phyloP scores from a whole-genome alignment of 1,284 basidiomycete genomes.

The Leccinum pallidistipes region DNA sequence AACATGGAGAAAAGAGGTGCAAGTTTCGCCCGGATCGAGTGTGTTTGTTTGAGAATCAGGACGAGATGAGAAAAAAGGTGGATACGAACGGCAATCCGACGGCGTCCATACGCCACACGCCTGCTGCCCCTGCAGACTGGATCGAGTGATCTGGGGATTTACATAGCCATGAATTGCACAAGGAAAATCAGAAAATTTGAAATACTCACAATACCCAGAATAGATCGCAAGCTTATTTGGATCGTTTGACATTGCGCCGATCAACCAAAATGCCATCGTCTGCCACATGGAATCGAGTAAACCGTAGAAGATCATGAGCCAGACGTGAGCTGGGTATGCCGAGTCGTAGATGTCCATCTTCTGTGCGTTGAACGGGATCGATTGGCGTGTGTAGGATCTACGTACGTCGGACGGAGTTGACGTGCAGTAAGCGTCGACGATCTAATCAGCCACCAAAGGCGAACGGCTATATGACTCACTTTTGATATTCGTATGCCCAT shows the following conservation, averaged over 20 bases:
- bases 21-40: no score
- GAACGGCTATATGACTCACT: slow-evolving; percentile 30
- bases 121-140: slow-evolving; percentile 39
- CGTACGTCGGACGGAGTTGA: not conserved
- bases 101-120: slow-evolving; percentile 39
- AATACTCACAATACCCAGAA: slow-evolving; percentile 40
- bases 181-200: not conserved
- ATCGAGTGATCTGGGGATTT: slow-evolving; percentile 33
- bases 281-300: slow-evolving; percentile 45
- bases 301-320: slow-evolving; percentile 42
- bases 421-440: no score
- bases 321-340: slow-evolving; percentile 34
- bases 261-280: slow-evolving; percentile 40
- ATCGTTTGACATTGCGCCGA: slow-evolving; percentile 43
- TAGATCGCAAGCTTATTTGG: slow-evolving; percentile 40
- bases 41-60: not conserved
- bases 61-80: not conserved
- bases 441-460: not conserved
- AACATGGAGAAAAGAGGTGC: no score
- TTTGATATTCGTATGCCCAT: slow-evolving; percentile 53
- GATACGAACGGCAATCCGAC: slow-evolving; percentile 25
- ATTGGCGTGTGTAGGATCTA: slow-evolving; percentile 21
- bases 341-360: slow-evolving; percentile 33
- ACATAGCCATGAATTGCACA: not conserved
- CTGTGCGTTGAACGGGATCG: slow-evolving; percentile 3